Percentiles rank a stretch among this genome's conserved stretches.
These are phyloP conservation scores for Neofusicoccum cordaticola DNA, from an alignment of 2,329 filamentous ascomycete genomes.

Conservation along the genomic window DNA sequence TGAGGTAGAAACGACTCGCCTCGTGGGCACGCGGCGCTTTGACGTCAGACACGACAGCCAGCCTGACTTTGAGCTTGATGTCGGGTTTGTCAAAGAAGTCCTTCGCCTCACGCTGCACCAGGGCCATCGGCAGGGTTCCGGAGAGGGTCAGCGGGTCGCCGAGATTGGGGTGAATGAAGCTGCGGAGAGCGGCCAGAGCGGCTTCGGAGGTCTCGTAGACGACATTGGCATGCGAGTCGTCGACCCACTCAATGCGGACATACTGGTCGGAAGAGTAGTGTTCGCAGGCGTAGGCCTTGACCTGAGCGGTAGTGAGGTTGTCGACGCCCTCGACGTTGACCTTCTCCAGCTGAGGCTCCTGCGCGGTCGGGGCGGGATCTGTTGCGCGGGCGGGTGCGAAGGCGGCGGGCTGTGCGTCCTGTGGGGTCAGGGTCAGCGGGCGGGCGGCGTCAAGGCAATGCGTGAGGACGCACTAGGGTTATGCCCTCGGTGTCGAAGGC, in stretches of 20 bases:
- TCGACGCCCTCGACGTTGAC: slow-evolving; percentile 84
- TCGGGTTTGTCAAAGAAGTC: slow-evolving; percentile 66
- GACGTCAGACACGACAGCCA: slow-evolving; percentile 71
- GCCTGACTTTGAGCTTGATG: slow-evolving; percentile 66
- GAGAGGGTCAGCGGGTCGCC: slow-evolving; percentile 30
- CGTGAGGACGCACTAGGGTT: slow-evolving; percentile 23
- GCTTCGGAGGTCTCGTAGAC: slow-evolving; percentile 62
- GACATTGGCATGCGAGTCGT: slow-evolving; percentile 86
- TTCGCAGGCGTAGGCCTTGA: slow-evolving; percentile 70
- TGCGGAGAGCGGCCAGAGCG: slow-evolving; percentile 53
- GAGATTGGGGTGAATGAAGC: slow-evolving; percentile 52
- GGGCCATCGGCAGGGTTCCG: slow-evolving; percentile 39
- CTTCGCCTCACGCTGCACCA: slow-evolving; percentile 69
- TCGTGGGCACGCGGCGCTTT: slow-evolving; percentile 77
- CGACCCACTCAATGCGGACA: slow-evolving; percentile 83
- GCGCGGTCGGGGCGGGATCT: neutral
- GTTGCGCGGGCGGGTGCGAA: neutral
- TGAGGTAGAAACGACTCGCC: slow-evolving; percentile 85
- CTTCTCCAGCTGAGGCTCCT: slow-evolving; percentile 54
- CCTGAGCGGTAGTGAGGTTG: slow-evolving; percentile 73
- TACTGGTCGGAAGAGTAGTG: slow-evolving; percentile 59
- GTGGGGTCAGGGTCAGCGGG: neutral
- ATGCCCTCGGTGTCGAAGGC: slow-evolving; percentile 24
- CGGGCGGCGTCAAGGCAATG: neutral
- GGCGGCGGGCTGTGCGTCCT: neutral